These are phyloP conservation scores for Kalanchoe fedtschenkoi DNA, from an alignment of 164 flowering plant species.

Conservation along the genomic window DNA sequence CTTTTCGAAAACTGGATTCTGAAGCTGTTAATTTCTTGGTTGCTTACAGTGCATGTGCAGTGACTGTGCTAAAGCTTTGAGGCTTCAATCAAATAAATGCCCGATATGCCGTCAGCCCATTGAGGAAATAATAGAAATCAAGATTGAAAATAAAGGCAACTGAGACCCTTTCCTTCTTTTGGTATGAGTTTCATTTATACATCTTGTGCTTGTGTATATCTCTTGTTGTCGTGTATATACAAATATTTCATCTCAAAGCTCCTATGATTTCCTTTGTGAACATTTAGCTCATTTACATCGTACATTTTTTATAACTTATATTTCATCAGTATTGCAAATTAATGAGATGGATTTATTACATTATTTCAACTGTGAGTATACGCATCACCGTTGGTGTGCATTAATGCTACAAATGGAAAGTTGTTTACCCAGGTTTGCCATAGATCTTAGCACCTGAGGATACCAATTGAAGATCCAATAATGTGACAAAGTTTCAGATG, in stretches of 20 bases:
- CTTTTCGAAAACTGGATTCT: not conserved
- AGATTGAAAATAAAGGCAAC: slow-evolving; percentile 28
- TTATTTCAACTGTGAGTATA: no score
- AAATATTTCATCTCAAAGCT: not conserved
- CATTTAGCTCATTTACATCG: not conserved
- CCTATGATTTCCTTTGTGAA: not conserved
- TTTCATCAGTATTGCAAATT: no score
- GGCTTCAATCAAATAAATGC: slow-evolving; percentile 63
- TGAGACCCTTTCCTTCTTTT: slow-evolving; percentile 18
- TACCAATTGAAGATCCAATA: no score
- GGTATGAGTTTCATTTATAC: not conserved
- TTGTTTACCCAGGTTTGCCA: no score
- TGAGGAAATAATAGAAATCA: slow-evolving; percentile 67
- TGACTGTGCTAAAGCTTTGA: slow-evolving; percentile 69
- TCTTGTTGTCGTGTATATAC: not conserved
- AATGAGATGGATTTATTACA: no score
- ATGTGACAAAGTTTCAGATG: no score
- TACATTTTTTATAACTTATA: no score
- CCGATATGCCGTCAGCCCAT: slow-evolving; percentile 86
- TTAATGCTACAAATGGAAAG: no score
- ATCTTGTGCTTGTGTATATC: not conserved
- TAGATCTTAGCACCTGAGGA: no score
- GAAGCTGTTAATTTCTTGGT: slow-evolving; percentile 9
- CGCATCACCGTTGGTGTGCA: no score
- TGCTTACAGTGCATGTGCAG: slow-evolving; percentile 74